Evolutionary conservation across 78 protist species (phyloP).

Genomic region (Dictyostelium firmibasis): DNA sequence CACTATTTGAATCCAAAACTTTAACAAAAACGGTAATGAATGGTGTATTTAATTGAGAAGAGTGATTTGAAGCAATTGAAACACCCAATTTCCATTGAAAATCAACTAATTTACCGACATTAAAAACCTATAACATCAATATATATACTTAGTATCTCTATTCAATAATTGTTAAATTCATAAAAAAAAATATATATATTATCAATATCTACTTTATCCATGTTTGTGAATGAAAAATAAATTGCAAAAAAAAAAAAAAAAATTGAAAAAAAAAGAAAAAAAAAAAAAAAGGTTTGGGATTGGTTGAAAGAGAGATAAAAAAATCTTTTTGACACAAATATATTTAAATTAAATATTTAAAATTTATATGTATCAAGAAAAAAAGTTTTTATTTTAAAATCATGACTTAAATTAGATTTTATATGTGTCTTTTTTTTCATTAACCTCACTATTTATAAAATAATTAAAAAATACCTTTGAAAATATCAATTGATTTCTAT

Average conservation of each 20-base stretch:
- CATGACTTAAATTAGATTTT: too few relatives aligned
- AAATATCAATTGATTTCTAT: neutral
- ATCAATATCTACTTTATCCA: neutral
- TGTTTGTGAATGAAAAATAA: neutral
- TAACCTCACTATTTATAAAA: too few relatives aligned
- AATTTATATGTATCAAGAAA: too few relatives aligned
- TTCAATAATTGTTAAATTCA: neutral
- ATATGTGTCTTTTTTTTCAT: too few relatives aligned
- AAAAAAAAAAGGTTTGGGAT: neutral
- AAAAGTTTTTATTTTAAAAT: too few relatives aligned
- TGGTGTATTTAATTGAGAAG: constrained; percentile 57
- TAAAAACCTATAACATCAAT: neutral
- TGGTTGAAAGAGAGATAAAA: too few relatives aligned
- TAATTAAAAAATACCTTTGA: neutral
- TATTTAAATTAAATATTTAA: too few relatives aligned
- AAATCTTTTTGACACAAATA: too few relatives aligned
- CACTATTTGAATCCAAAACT: constrained; percentile 49
- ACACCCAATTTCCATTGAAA: constrained; percentile 82
- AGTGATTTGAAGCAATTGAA: constrained; percentile 32
- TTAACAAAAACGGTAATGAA: constrained; percentile 68
- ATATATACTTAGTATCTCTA: neutral
- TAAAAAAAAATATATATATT: neutral
- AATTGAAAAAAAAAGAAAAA: neutral
- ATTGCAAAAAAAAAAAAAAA: neutral
- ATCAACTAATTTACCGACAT: constrained; percentile 58